Conservation (phyloP, 768 basidiomycete genomes). For the Termitomyces sp. region DNA sequence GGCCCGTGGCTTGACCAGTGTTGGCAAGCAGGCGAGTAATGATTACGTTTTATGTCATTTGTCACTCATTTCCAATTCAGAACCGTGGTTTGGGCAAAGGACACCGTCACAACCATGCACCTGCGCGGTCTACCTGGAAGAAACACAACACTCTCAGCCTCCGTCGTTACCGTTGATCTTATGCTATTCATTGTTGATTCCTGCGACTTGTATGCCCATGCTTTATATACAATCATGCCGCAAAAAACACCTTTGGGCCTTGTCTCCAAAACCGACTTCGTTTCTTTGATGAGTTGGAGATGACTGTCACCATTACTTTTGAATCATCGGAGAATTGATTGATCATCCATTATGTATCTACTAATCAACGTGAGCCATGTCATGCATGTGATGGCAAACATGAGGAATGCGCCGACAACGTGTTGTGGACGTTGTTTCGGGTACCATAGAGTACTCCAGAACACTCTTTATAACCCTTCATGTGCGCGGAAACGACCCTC, state of each 20-base stretch:
- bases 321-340: background rate
- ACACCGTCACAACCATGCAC: conserved; percentile 88
- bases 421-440: conserved; percentile 1
- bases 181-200: conserved; percentile 16
- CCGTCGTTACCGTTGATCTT: conserved; percentile 76
- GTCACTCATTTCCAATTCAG: conserved; percentile 29
- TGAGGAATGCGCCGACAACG: conserved; percentile 7
- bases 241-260: background rate
- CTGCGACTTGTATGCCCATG: conserved; percentile 21
- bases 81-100: conserved; percentile 98
- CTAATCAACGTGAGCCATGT: background rate
- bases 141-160: conserved; percentile 97
- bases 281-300: too few species aligned
- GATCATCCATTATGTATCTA: background rate
- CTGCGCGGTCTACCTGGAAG: conserved; percentile 90
- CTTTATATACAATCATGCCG: conserved; percentile 10
- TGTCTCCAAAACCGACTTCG: background rate
- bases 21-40: conserved; percentile 79
- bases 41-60: conserved; percentile 16
- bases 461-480: background rate
- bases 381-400: conserved; percentile 1
- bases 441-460: background rate
- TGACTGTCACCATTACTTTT: background rate
- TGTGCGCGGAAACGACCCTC: conserved; percentile 2
- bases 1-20: conserved; percentile 93